phyloP scores from a whole-genome alignment of 805 yeast species.

The Saccharomycopsis guyanensis region DNA sequence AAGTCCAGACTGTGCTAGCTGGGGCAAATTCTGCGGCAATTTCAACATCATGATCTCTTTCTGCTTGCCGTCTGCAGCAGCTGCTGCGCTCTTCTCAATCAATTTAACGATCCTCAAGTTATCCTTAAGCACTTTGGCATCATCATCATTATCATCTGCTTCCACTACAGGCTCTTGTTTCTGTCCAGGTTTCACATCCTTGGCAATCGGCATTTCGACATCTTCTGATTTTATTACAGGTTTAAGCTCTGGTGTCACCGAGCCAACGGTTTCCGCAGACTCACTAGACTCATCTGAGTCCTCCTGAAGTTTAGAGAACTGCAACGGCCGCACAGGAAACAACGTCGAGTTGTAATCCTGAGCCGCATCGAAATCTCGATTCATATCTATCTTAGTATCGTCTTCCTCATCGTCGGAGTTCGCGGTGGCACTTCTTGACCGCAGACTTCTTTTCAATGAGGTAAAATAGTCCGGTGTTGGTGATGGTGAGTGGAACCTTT shows the following conservation, averaged over 20 bases:
- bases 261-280: background rate
- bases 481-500: conserved; percentile 21
- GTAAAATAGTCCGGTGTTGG: conserved; percentile 31
- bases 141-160: conserved; percentile 24
- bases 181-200: conserved; percentile 2
- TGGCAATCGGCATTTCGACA: conserved; percentile 12
- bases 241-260: conserved; percentile 13
- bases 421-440: conserved; percentile 18
- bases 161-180: background rate
- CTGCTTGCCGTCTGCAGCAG: conserved; percentile 18
- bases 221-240: conserved; percentile 15
- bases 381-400: conserved; percentile 36
- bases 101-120: conserved; percentile 12
- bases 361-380: conserved; percentile 33
- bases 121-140: conserved; percentile 10
- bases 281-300: conserved; percentile 32
- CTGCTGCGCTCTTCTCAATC: conserved; percentile 5
- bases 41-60: conserved; percentile 36
- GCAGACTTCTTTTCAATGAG: conserved; percentile 8
- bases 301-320: conserved; percentile 31
- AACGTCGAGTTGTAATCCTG: conserved; percentile 32
- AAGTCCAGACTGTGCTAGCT: conserved; percentile 40
- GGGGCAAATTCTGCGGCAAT: conserved; percentile 40
- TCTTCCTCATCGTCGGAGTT: conserved; percentile 23
- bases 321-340: conserved; percentile 39